These are phyloP conservation scores for Alnus rubra DNA, from an alignment of 306 rosid genomes.

Conservation along the genomic window DNA sequence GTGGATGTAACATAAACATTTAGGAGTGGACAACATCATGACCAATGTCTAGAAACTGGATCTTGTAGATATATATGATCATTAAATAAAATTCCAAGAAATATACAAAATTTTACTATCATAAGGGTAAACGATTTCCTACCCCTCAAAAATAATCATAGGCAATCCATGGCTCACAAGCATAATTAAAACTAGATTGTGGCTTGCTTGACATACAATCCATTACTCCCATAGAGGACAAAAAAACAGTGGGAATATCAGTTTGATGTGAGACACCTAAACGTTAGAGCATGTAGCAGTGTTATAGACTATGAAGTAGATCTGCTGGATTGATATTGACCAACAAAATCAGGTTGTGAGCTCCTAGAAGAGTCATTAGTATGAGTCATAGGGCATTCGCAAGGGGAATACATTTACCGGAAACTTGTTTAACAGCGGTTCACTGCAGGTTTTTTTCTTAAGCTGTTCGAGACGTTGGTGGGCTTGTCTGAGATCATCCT, in stretches of 20 bases:
- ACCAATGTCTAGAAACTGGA: background rate
- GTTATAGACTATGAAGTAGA: conserved; percentile 15
- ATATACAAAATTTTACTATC: background rate
- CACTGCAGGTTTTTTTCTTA: conserved; percentile 32
- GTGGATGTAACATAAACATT: background rate
- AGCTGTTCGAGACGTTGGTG: conserved; percentile 55
- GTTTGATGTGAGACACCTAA: background rate
- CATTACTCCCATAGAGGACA: background rate
- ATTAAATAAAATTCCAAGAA: conserved; percentile 15
- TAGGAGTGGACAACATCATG: conserved; percentile 21
- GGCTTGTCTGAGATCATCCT: conserved; percentile 75
- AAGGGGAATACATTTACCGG: conserved; percentile 39
- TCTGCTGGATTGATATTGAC: conserved; percentile 20
- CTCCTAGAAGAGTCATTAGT: conserved; percentile 37
- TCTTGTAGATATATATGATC: background rate
- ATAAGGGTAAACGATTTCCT: background rate
- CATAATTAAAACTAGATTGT: background rate
- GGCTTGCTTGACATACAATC: conserved; percentile 2
- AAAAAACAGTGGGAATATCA: background rate
- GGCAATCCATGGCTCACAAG: conserved; percentile 7
- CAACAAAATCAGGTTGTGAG: conserved; percentile 30
- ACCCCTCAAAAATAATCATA: background rate
- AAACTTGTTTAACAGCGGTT: too few species aligned
- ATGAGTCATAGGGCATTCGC: conserved; percentile 18
- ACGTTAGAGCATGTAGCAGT: background rate